Evolutionary conservation across 306 rosid genomes (phyloP).

Genomic region (Quercus variabilis): DNA sequence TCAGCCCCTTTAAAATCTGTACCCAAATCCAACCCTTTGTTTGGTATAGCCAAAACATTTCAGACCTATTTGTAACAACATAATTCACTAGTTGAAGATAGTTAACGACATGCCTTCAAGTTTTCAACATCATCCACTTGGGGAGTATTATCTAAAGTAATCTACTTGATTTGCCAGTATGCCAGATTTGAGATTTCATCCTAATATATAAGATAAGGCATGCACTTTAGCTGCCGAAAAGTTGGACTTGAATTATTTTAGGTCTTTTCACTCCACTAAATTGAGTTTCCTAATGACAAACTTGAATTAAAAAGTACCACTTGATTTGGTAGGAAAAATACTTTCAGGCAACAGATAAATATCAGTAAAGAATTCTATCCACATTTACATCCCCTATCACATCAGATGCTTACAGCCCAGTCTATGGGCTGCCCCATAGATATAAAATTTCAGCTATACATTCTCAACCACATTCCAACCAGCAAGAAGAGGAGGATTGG

Average conservation of each 20-base stretch:
- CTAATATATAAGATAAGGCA: slow-evolving; percentile 11
- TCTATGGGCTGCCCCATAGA: background rate
- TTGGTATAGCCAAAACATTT: too few relatives aligned
- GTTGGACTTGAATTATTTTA: background rate
- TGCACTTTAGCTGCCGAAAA: slow-evolving; percentile 16
- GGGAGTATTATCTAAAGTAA: background rate
- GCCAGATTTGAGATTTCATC: background rate
- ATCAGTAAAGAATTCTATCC: slow-evolving; percentile 9
- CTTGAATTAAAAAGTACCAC: background rate
- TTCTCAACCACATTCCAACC: background rate
- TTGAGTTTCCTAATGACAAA: background rate
- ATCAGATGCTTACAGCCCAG: slow-evolving; percentile 14
- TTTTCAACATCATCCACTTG: slow-evolving; percentile 2
- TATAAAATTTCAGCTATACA: background rate
- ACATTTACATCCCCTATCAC: background rate
- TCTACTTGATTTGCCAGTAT: slow-evolving; percentile 1
- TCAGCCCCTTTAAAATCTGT: too few relatives aligned
- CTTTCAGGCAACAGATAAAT: background rate
- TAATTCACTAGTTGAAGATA: too few relatives aligned
- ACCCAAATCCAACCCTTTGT: too few relatives aligned
- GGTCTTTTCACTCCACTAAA: background rate
- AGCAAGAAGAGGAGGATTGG: background rate
- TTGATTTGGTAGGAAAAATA: background rate
- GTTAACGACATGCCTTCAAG: background rate
- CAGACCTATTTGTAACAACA: too few relatives aligned